Conservation (phyloP, 257 asterid genomes). For the Paulownia fortunei region DNA sequence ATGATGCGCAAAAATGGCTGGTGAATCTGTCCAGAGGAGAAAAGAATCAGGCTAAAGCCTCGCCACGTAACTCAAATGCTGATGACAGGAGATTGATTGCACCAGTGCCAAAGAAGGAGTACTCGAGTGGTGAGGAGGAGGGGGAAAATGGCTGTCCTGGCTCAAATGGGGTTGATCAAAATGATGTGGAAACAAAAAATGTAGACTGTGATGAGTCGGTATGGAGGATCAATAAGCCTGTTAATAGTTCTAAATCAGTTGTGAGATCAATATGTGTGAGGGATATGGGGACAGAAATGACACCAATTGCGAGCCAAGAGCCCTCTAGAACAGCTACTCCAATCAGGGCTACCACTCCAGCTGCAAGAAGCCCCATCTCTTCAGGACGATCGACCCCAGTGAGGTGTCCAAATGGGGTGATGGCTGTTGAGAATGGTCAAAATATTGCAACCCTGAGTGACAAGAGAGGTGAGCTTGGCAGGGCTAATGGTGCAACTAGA, state of each 20-base stretch:
- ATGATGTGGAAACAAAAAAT: constrained; percentile 65
- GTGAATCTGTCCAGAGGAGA: constrained; percentile 78
- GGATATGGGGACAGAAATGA: constrained; percentile 97
- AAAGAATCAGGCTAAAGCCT: constrained; percentile 52
- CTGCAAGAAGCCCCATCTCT: constrained; percentile 60
- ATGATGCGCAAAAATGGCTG: constrained; percentile 93
- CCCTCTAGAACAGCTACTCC: constrained; percentile 91
- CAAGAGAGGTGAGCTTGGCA: constrained; percentile 41
- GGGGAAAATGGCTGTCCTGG: constrained; percentile 28
- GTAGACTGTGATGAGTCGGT: constrained; percentile 71
- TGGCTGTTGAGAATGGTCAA: constrained; percentile 35
- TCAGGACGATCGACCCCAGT: constrained; percentile 69
- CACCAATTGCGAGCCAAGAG: constrained; percentile 83
- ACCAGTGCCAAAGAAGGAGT: constrained; percentile 62
- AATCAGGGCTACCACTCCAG: constrained; percentile 66
- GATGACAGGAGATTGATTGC: constrained; percentile 81
- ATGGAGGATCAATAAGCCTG: constrained; percentile 69
- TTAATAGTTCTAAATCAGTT: constrained; percentile 47
- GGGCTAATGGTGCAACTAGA: constrained; percentile 38
- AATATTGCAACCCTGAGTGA: constrained; percentile 31
- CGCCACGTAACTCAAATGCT: constrained; percentile 82
- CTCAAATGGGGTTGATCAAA: constrained; percentile 35
- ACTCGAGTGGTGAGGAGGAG: constrained; percentile 63
- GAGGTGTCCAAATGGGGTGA: constrained; percentile 47
- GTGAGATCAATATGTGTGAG: constrained; percentile 77